phyloP scores from a whole-genome alignment of 805 yeast genomes.

The Ogataea paradorogensis region DNA sequence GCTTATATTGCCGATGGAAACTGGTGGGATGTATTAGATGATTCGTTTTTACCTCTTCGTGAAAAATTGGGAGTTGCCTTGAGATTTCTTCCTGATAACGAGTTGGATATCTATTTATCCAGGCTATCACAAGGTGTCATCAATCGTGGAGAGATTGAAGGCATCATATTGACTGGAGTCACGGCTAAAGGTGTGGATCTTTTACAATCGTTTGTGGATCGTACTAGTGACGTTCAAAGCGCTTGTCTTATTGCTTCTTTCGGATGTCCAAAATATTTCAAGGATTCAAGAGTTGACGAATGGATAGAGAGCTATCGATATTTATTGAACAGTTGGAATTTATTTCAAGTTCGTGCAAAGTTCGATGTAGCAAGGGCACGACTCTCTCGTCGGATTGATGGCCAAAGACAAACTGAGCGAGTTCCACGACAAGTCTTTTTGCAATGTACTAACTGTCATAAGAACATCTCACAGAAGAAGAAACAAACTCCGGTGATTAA shows the following conservation, averaged over 20 bases:
- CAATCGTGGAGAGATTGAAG: slow-evolving; percentile 82
- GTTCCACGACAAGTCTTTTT: slow-evolving; percentile 73
- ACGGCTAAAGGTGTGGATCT: slow-evolving; percentile 81
- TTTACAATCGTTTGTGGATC: slow-evolving; percentile 80
- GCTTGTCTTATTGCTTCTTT: slow-evolving; percentile 78
- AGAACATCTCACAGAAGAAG: slow-evolving; percentile 50
- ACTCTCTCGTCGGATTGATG: slow-evolving; percentile 52
- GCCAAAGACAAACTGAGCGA: slow-evolving; percentile 44
- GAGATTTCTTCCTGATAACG: slow-evolving; percentile 77
- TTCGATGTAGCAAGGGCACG: slow-evolving; percentile 79
- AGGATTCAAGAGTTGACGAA: slow-evolving; percentile 64
- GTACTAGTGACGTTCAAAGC: slow-evolving; percentile 88
- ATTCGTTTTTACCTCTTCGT: slow-evolving; percentile 78
- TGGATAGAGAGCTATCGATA: slow-evolving; percentile 75
- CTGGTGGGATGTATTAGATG: slow-evolving; percentile 95
- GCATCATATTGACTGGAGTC: slow-evolving; percentile 86
- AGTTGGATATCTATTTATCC: slow-evolving; percentile 67
- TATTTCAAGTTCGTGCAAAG: slow-evolving; percentile 74
- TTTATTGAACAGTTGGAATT: slow-evolving; percentile 74
- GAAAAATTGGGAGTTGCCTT: slow-evolving; percentile 91
- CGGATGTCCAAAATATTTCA: slow-evolving; percentile 81
- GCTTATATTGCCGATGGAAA: slow-evolving; percentile 92
- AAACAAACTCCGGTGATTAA: slow-evolving; percentile 3
- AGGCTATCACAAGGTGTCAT: slow-evolving; percentile 71
- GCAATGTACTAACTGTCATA: slow-evolving; percentile 81